These are phyloP conservation scores for Mycena rebaudengoi DNA, from an alignment of 768 basidiomycete genomes.

Conservation along the genomic window DNA sequence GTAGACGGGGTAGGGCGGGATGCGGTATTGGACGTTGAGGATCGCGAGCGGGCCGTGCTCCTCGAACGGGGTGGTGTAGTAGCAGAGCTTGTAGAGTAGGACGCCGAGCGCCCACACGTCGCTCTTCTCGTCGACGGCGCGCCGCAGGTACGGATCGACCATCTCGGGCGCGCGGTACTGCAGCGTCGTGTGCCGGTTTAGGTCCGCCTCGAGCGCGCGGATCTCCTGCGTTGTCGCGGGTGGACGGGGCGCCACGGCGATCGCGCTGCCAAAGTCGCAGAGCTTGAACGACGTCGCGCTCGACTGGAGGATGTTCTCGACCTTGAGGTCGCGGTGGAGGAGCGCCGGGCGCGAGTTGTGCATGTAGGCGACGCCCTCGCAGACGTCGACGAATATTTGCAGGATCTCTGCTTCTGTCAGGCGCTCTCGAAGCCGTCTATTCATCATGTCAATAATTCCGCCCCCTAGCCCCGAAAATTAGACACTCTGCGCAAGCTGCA, in stretches of 20 bases:
- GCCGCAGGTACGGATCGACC: constrained; percentile 88
- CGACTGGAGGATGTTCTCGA: constrained; percentile 97
- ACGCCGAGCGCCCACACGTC: constrained; percentile 99
- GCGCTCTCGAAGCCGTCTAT: constrained; percentile 92
- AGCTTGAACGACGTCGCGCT: constrained; percentile 88
- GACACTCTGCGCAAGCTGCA: neutral
- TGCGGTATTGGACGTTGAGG: constrained; percentile 94
- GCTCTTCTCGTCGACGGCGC: constrained; percentile 91
- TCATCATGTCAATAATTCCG: constrained; percentile 99
- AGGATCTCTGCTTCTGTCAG: constrained; percentile 96
- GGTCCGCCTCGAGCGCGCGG: constrained; percentile 85
- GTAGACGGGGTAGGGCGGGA: constrained; percentile 89
- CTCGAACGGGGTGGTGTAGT: constrained; percentile 99
- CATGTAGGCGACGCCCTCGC: constrained; percentile 97
- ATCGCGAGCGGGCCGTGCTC: constrained; percentile 97
- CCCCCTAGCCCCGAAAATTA: constrained; percentile 67
- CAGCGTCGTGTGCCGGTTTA: constrained; percentile 94
- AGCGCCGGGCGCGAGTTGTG: constrained; percentile 91
- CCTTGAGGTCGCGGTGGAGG: constrained; percentile 97
- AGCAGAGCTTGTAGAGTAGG: constrained; percentile 96
- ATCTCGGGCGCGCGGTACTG: constrained; percentile 99
- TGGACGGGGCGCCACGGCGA: constrained; percentile 71
- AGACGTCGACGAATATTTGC: constrained; percentile 97
- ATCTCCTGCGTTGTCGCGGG: constrained; percentile 87
- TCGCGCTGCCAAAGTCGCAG: constrained; percentile 97